Evolutionary conservation across 495 filamentous ascomycete species (phyloP), one percentile per base, ranked within the genome.

Genomic region (Lasiosphaeriaceae sp.): DNA sequence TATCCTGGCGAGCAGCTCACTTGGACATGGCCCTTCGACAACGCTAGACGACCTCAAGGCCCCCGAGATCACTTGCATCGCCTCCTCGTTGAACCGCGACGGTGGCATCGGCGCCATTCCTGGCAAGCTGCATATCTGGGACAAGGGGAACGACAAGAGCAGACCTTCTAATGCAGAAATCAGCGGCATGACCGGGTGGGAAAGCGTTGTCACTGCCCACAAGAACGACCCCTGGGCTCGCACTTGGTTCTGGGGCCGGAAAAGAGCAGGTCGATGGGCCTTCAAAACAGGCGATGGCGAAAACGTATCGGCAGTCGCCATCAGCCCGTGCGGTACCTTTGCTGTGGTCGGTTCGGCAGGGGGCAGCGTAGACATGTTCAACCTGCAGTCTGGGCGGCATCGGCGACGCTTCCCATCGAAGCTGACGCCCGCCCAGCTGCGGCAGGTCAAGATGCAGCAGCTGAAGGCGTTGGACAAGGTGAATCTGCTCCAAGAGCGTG

Each of bases 201-300:
- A 97, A 68, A 96, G 92, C 65, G 84, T 99, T 16, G 81, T 99
- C 1, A 99, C 94, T 11, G 92, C 90, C n/a, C 94, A 99, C 70
- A 83, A 84, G 59, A 83, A 87, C 17, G 93, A 97, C 61, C 84
- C 86, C 47, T 88, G 80, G 63, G 94, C 90, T 37, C 80, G 94
- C 41, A 96, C 92, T 21, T 99, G 94, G 94, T 97, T 97, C 74
- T 96, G 96, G 90, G 92, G 92, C 16, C 85, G 90, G 58, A 96
- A 92, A 65, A 84, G 87, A 60, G 91, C 92, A 41, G 94, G 94
- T 19, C 83, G 94, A 52, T 99, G 94, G 94, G 86, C 86, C 2
- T 92, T 97, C 60, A 86, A 89, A 58, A 96, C 92, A 2, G 83
- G 83, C 26, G 94, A 99, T 75, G 84, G 85, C 19, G 85, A 83